Evolutionary conservation across 768 basidiomycete genomes (phyloP), one percentile per base, ranked within the genome.

Genomic region (Dendrothele bispora): DNA sequence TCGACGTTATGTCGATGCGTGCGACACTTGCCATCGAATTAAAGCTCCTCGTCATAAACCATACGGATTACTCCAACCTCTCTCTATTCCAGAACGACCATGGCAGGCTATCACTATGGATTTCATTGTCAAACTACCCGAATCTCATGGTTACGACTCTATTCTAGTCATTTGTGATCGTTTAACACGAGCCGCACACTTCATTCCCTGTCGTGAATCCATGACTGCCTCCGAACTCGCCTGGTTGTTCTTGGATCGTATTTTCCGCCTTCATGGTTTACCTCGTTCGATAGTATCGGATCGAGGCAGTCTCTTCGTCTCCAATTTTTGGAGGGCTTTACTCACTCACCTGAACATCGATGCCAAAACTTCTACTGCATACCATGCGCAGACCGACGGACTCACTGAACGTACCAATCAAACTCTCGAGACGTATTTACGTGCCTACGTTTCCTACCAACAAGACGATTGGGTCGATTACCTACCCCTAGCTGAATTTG

Each of bases 331-430:
- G 53, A 46, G 44, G 29, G 49, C 51, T 17, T 43, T 55, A 1
- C 29, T 43, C 10, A 48, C 51, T 11, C 39, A 43, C 0, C 22
- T 48, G 5, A 24, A 43, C 26, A 54, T 60, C 12, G 20, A 46
- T 27, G 20, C 55, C 0, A 36, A 48, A 43, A 58, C 58, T 3
- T 71, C 65, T 2, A 73, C 72, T 0, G 69, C 71, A 0, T 78
- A 70, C 51, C 77, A 78, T 39, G 74, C 73, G 0, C 64, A 78
- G 54, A 68, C 70, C 3, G 67, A 77, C 43, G 62, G 67, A 39
- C 65, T 61, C 29, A 70, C 69, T 0, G 70, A n/a, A 55, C 50
- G 64, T n/a, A 59, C 56, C n/a, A 75, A 72, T 41, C 64, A 71
- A 51, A 63, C 58, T 3, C 55, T 74, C 7, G 68, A 73, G 41